These are phyloP conservation scores for Thalassiosira hispida DNA, from an alignment of 352 stramenopile genomes.

Conservation along the genomic window DNA sequence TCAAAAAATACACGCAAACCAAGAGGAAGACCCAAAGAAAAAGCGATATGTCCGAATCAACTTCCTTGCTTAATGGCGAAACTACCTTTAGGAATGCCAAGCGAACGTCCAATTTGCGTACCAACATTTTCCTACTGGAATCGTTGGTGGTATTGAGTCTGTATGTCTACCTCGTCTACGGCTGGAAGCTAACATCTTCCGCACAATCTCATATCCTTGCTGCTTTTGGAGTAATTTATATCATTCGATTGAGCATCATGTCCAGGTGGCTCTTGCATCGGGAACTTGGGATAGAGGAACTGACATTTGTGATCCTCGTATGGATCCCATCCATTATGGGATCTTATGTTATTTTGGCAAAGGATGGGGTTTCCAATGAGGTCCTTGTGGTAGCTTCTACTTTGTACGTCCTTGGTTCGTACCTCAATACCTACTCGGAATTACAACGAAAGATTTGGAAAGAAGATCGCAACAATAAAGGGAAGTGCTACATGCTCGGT, in stretches of 20 bases:
- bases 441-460: conserved; percentile 32
- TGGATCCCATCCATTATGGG: conserved; percentile 21
- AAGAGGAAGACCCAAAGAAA: no score
- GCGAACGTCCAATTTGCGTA: no score
- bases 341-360: background rate
- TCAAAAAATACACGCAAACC: no score
- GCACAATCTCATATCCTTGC: background rate
- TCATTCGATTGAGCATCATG: conserved; percentile 21
- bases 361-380: no score
- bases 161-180: no score
- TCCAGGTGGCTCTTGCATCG: conserved; percentile 14
- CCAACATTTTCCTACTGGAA: no score
- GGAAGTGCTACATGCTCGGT: conserved; percentile 21
- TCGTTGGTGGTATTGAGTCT: no score
- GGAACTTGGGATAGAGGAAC: conserved; percentile 19
- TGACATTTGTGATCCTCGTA: conserved; percentile 19
- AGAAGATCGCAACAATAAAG: conserved; percentile 12
- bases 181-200: background rate
- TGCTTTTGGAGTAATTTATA: conserved; percentile 10
- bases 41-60: no score
- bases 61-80: no score
- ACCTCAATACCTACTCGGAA: conserved; percentile 23
- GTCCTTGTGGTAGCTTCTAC: background rate
- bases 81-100: no score
- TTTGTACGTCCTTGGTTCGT: conserved; percentile 18